Base-by-base conservation (phyloP, 2,329 filamentous ascomycete genomes). In the Botryotinia calthae region DNA sequence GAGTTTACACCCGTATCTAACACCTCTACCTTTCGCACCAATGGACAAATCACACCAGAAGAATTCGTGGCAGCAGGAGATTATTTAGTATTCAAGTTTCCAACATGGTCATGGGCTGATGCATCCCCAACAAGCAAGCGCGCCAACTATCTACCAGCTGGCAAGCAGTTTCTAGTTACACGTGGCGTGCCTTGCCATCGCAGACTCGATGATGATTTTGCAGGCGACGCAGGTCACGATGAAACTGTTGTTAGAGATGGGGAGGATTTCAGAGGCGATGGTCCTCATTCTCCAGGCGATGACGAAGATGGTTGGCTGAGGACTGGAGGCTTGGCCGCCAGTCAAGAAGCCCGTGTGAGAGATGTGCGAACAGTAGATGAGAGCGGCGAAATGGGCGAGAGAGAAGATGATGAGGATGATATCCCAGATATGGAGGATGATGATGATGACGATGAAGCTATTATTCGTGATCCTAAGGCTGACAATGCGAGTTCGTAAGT, bases 381-480 rank as follows among this genome's bases (percentile, higher is more conserved):
- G 79, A 91, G 92, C 37, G 95, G 95, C 40, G 95, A 96, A 79
- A 86, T 97, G 62, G 94, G 92, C 22, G 93, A 95, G 73, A 86
- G 88, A 72, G 90, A 90, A 68, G 87, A 89, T 46, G 91, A 91
- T 70, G 90, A 93, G 62, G 89, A 91, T 62, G 95, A 98, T 79
- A 98, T 98, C 75, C 95, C 95, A 0, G 95, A 98, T 81, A 98
- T 98, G 94, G 96, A 98, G 81, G 96, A 98, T 76, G 95, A 98
- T 73, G 95, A 94, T 75, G 92, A 98, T 76, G 91, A 93, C 74
- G 95, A 97, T 75, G 95, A 98, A 83, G 96, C 96, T 62, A 98
- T 99, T 81, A 98, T 98, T 79, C 88, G 92, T 20, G 94, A 97
- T 78, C 86, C 89, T 9, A 80, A 78, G 70, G 77, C 73, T 48